A percentile compares a stretch with the other conserved stretches of the same genome.
Conservation (phyloP, 2,329 filamentous ascomycete species). For the Claviceps spartinae region DNA sequence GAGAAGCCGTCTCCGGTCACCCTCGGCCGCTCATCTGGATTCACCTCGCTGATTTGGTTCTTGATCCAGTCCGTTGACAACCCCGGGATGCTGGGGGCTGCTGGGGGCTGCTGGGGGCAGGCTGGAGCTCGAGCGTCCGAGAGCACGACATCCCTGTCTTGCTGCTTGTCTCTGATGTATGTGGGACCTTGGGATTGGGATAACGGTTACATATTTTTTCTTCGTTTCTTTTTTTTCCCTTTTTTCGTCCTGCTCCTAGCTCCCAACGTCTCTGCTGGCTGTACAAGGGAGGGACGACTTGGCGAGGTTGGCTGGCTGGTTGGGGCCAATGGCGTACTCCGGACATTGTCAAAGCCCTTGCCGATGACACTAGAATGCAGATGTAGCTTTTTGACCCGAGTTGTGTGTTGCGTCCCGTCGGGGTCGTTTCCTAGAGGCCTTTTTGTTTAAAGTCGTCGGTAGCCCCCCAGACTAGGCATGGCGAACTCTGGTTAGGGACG, state of each 20-base stretch:
- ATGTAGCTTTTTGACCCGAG: conserved; percentile 2
- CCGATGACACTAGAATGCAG: conserved; percentile 5
- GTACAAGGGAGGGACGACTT: background rate
- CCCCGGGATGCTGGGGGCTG: no score
- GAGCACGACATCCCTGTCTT: conserved; percentile 4
- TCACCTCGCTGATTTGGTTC: conserved; percentile 1
- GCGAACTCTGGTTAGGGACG: background rate
- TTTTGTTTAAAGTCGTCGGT: conserved; percentile 2
- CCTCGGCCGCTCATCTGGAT: background rate
- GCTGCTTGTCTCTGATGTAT: background rate
- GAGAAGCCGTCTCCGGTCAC: background rate
- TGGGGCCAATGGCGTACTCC: background rate
- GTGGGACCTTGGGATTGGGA: background rate
- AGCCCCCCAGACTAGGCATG: background rate
- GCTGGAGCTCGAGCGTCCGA: conserved; percentile 1
- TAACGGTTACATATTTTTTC: conserved; percentile 1
- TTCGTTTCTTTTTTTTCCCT: background rate
- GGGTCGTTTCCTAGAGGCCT: background rate
- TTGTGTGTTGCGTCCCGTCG: background rate
- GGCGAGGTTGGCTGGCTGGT: background rate
- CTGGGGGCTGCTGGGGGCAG: background rate
- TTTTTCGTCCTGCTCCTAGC: background rate
- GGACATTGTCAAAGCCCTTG: conserved; percentile 3
- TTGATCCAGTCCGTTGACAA: background rate
- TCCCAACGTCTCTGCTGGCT: background rate